Base-by-base conservation (phyloP, 2,329 filamentous ascomycete genomes). In the Chalara sp. region DNA sequence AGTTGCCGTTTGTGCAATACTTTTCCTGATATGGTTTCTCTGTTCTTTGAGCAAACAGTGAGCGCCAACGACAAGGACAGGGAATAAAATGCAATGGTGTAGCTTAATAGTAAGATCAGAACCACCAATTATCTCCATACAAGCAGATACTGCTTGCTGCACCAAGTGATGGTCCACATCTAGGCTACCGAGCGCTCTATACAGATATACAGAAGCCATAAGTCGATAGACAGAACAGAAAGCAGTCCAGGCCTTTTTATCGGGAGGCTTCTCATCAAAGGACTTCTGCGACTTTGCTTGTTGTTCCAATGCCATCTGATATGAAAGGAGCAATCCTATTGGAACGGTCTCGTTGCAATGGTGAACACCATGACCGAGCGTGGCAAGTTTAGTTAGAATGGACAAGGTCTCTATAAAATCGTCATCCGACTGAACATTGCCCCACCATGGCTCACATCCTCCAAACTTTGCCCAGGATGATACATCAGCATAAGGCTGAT, bases 381-480 rank as follows among this genome's bases (percentile, higher is more conserved):
- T 59, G 0, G 68, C 67, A 0, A 71, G 50, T 46, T 60, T 55
- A n/a, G 60, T 57, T 6, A 62, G 47, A 21, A 62, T 60, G 0
- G 68, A 68, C 40, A 64, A 65, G 7, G 66, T 63, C 0, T 65
- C 63, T 6, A 67, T 55, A 0, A 65, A 67, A 42, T 70, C 67
- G 50, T 63, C 57, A 13, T 60, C 48, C 28, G 56, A 8, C 33
- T 45, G 47, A 7, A 63, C 55, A 40, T 58, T 62, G 6, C 66
- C 70, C 71, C 71, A 74, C 71, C 71, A 74, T 1, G 70, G 65
- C 7, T 69, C 65, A 0, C 66, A 66, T 28, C 65, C 59, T 4
- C 70, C 69, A 37, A 73, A 68, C 3, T 63, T 61, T 32, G 65
- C 59, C 71, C 71, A 74, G 2, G 67, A 64, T 0, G 58, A 55